Percentiles rank a stretch among this genome's conserved stretches.
These are phyloP conservation scores for Yamadazyma membranifaciens DNA, from an alignment of 1,139 yeast genomes.

Conservation along the genomic window DNA sequence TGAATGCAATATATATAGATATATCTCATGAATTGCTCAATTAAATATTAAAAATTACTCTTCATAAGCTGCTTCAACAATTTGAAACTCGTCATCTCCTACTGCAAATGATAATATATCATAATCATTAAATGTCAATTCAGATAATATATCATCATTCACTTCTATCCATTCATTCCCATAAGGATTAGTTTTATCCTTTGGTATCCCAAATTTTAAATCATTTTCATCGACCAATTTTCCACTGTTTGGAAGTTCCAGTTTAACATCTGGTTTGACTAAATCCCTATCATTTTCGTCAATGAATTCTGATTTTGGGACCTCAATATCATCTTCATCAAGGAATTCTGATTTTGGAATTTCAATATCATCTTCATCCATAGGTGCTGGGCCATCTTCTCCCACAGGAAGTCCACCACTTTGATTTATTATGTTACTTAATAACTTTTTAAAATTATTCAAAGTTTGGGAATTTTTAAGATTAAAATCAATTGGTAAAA, in stretches of 20 bases:
- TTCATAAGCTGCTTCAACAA: conserved; percentile 44
- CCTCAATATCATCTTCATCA: conserved; percentile 19
- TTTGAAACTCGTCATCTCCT: conserved; percentile 35
- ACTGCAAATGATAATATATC: conserved; percentile 41
- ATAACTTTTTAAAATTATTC: conserved; percentile 26
- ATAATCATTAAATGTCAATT: conserved; percentile 34
- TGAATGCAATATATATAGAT: conserved; percentile 1
- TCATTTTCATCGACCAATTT: conserved; percentile 16
- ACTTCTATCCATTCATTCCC: conserved; percentile 41
- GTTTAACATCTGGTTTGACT: neutral
- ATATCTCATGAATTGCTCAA: neutral
- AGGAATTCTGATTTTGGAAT: conserved; percentile 28
- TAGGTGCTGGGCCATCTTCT: conserved; percentile 21
- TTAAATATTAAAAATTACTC: too few species aligned
- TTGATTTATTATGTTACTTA: conserved; percentile 38
- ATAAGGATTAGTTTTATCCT: conserved; percentile 38
- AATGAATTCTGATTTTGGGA: conserved; percentile 1
- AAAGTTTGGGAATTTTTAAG: conserved; percentile 19
- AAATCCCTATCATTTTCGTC: conserved; percentile 8
- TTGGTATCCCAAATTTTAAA: conserved; percentile 42
- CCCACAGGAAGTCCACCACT: conserved; percentile 46
- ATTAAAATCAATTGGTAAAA: conserved; percentile 32
- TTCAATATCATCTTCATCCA: conserved; percentile 26
- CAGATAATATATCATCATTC: conserved; percentile 24
- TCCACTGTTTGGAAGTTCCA: neutral